Percentiles rank a stretch among this genome's conserved stretches.
These are phyloP conservation scores for Paramecium primaurelia DNA, from an alignment of 73 alveolate species.

Conservation along the genomic window DNA sequence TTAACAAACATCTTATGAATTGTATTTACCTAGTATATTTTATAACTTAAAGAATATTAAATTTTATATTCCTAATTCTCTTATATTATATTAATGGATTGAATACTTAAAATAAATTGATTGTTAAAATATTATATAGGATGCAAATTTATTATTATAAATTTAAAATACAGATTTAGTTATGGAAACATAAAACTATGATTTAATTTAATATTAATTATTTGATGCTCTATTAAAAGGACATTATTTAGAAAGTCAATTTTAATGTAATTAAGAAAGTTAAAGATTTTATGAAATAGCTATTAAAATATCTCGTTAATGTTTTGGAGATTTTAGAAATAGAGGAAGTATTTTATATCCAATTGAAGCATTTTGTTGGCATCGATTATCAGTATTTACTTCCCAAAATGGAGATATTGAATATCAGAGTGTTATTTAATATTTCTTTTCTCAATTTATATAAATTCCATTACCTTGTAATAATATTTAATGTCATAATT, in stretches of 20 bases:
- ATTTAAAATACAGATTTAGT: not conserved
- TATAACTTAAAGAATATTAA: not conserved
- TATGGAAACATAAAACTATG: not conserved
- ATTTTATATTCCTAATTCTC: not conserved
- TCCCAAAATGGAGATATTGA: not conserved
- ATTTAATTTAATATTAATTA: not conserved
- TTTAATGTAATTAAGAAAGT: not conserved
- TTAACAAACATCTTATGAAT: not conserved
- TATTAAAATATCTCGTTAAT: not conserved
- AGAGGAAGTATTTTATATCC: conserved; percentile 9
- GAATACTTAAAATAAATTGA: not conserved
- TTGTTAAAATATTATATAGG: not conserved
- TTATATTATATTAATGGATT: not conserved
- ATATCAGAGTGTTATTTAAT: not conserved
- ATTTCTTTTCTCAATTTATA: not conserved
- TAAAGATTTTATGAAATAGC: not conserved
- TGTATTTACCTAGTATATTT: not conserved
- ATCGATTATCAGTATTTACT: conserved; percentile 4
- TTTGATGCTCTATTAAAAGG: not conserved
- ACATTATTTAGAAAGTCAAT: not conserved
- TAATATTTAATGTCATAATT: not conserved
- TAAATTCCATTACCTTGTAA: not conserved
- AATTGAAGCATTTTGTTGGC: not conserved
- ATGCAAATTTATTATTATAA: not conserved
- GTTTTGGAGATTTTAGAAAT: not conserved